phyloP scores from a whole-genome alignment of 2,329 filamentous ascomycete genomes.

The Pezicula radicicola region DNA sequence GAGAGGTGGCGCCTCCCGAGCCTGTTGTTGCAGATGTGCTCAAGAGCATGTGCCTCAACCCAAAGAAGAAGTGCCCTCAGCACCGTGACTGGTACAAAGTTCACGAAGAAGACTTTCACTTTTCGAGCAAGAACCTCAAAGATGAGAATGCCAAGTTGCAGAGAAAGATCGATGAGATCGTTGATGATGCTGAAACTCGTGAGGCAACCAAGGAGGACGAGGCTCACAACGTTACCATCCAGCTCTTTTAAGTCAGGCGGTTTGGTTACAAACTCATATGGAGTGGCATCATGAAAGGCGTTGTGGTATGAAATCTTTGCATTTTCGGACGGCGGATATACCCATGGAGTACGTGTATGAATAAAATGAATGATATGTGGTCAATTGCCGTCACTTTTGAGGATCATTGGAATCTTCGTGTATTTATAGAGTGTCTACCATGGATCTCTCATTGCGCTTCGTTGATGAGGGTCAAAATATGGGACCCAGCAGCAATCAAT shows the following conservation, averaged over 20 bases:
- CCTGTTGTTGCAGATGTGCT: conserved; percentile 13
- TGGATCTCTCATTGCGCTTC: too few species aligned
- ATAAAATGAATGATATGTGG: too few species aligned
- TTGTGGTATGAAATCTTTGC: too few species aligned
- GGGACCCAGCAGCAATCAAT: too few species aligned
- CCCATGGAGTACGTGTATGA: too few species aligned
- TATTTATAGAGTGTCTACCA: too few species aligned
- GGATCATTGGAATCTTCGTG: too few species aligned
- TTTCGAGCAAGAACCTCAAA: background rate
- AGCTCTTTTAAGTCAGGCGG: background rate
- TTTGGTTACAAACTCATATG: too few species aligned
- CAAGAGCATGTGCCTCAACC: conserved; percentile 23
- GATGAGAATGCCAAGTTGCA: background rate
- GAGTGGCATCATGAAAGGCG: too few species aligned
- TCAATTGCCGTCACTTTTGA: too few species aligned
- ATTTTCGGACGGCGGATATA: too few species aligned
- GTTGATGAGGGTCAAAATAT: too few species aligned
- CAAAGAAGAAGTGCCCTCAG: conserved; percentile 18
- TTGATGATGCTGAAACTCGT: conserved; percentile 4
- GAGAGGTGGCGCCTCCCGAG: conserved; percentile 9
- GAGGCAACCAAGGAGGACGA: conserved; percentile 3
- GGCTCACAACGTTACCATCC: background rate
- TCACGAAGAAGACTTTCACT: conserved; percentile 17
- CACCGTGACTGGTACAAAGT: conserved; percentile 22
- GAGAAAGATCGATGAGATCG: background rate